Base-by-base conservation (phyloP, 495 filamentous ascomycete genomes). In the Tuber borchii region DNA sequence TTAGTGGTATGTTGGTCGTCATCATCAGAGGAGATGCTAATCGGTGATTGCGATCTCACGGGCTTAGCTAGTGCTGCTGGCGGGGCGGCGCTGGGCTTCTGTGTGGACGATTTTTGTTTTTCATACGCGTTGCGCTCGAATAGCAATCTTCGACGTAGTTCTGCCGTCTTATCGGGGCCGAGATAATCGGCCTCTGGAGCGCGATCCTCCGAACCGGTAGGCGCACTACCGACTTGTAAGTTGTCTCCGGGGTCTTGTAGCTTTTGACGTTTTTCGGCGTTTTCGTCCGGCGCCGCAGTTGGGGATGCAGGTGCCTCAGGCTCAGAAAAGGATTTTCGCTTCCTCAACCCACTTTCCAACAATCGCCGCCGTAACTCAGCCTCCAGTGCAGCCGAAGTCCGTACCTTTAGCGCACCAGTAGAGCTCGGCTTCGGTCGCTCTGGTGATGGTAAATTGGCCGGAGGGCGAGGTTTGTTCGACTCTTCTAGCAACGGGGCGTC, bases 1-100 rank as follows among this genome's bases (percentile, higher is more conserved):
- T 56, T 74, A 46, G 79, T 68, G 19, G 74, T 42, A 45, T 71
- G 26, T 46, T 42, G 71, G 40, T 75, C 78, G 0, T 79, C 78
- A 40, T 79, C 78, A 79, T 79, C 78, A 19, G 78, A 79, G n/a
- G 78, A 79, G 73, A 79, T 79, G 46, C 78, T 77, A 37, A 79
- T 79, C 14, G 78, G 78, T 16, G 78, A 79, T 43, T 79, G 78
- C 10, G 77, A 79, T 10, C 77, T 46, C 46, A 71, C 39, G 70
- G 69, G 69, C 12, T 22, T 37, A 39, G 77, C 17, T 19, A 72
- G 61, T n/a, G 61, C 68, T 26, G 75, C 61, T 19, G 22, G 72
- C 65, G 78, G 78, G 17, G 22, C 9, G 43, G 72, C 65, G 10
- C 56, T 68, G 22, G 75, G 69, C 19, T 75, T 46, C 34, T 65